These are phyloP conservation scores for Cornus florida DNA, from an alignment of 148 eudicot species.

Conservation along the genomic window DNA sequence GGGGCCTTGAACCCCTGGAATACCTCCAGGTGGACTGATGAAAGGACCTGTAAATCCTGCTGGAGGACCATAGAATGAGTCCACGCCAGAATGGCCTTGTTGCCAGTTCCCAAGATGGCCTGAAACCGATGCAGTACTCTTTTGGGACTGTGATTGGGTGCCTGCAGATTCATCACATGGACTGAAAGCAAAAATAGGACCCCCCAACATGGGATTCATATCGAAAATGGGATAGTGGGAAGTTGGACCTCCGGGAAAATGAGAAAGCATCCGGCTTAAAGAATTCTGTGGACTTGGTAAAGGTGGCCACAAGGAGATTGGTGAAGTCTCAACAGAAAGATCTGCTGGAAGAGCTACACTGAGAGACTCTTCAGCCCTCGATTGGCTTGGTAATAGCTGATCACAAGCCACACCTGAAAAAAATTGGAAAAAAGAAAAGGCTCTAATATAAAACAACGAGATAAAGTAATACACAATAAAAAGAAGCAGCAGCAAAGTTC, in stretches of 20 bases:
- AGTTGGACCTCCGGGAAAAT: constrained; percentile 66
- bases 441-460: neutral
- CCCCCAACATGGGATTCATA: constrained; percentile 84
- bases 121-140: constrained; percentile 50
- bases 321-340: constrained; percentile 86
- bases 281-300: constrained; percentile 86
- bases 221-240: constrained; percentile 92
- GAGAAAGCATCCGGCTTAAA: constrained; percentile 71
- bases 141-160: constrained; percentile 64
- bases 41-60: constrained; percentile 83
- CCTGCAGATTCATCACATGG: constrained; percentile 71
- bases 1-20: constrained; percentile 83
- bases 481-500: neutral
- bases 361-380: constrained; percentile 67
- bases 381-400: constrained; percentile 49
- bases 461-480: neutral
- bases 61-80: constrained; percentile 85
- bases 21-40: constrained; percentile 80
- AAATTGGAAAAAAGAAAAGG: neutral
- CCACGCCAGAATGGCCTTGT: constrained; percentile 70
- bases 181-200: constrained; percentile 80
- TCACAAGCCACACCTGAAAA: constrained; percentile 48
- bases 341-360: constrained; percentile 93
- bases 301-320: constrained; percentile 91
- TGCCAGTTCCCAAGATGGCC: constrained; percentile 81